phyloP scores from a whole-genome alignment of 352 stramenopile species.

The Globisporangium radiosum region DNA sequence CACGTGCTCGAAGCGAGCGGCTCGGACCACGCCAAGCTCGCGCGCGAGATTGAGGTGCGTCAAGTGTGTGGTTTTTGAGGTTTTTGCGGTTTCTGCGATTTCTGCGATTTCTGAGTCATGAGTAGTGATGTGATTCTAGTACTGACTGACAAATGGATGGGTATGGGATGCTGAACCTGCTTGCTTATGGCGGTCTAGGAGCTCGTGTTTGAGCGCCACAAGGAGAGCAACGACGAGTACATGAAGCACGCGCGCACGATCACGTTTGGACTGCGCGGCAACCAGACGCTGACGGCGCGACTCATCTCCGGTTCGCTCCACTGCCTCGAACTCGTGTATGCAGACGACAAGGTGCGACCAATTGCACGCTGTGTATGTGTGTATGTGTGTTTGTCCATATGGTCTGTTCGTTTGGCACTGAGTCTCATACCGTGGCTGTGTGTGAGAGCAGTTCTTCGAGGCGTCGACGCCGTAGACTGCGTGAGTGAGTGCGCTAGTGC shows the following conservation, averaged over 20 bases:
- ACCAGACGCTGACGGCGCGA: slow-evolving; percentile 50
- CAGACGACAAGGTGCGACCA: slow-evolving; percentile 45
- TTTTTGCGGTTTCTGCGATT: background rate
- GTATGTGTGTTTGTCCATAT: too few species aligned
- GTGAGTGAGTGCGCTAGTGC: slow-evolving; percentile 3
- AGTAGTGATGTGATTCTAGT: too few species aligned
- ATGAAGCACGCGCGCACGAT: slow-evolving; percentile 64
- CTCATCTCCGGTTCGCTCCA: slow-evolving; percentile 59
- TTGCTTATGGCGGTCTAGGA: slow-evolving; percentile 18
- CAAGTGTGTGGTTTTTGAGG: background rate
- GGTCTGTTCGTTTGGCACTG: too few species aligned
- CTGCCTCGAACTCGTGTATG: slow-evolving; percentile 68
- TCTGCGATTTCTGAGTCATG: too few species aligned
- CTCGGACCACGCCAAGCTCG: slow-evolving; percentile 27
- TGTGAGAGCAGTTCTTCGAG: slow-evolving; percentile 11
- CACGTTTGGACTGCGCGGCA: slow-evolving; percentile 73
- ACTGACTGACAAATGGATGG: too few species aligned
- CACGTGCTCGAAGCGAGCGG: slow-evolving; percentile 44
- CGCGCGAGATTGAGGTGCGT: slow-evolving; percentile 67
- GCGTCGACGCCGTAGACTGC: slow-evolving; percentile 7
- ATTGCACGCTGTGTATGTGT: background rate
- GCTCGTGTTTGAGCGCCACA: slow-evolving; percentile 75
- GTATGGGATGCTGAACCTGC: background rate
- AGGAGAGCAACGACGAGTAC: slow-evolving; percentile 75
- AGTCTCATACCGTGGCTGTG: background rate